These are phyloP conservation scores for Metschnikowia drakensbergensis DNA, from an alignment of 805 yeast species.

Conservation along the genomic window DNA sequence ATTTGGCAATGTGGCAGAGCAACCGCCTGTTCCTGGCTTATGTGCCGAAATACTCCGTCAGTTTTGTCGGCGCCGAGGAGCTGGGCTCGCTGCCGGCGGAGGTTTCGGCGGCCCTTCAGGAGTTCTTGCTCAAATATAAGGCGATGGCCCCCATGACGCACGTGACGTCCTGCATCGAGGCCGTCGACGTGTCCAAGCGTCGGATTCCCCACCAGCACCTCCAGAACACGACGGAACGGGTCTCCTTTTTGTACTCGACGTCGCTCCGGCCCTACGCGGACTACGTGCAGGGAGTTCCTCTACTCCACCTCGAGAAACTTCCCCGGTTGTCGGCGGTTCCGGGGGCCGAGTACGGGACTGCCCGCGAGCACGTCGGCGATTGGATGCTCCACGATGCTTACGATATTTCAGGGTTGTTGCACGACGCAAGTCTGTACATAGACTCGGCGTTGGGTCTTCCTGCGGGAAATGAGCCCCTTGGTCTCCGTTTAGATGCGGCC, in stretches of 20 bases:
- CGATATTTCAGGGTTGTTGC: conserved; percentile 11
- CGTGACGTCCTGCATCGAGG: conserved; percentile 6
- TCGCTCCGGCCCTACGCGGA: conserved; percentile 14
- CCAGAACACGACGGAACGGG: conserved; percentile 7
- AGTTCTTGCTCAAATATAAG: conserved; percentile 6
- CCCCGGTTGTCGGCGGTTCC: background rate
- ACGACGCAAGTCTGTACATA: background rate
- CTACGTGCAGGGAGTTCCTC: conserved; percentile 11
- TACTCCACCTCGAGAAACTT: conserved; percentile 12
- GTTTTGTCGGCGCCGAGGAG: conserved; percentile 19
- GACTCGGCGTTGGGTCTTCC: conserved; percentile 10
- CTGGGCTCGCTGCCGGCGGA: conserved; percentile 9
- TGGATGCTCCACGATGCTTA: conserved; percentile 4
- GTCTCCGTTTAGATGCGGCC: conserved; percentile 9
- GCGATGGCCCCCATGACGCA: conserved; percentile 6
- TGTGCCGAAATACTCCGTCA: conserved; percentile 4
- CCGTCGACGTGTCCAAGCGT: conserved; percentile 14
- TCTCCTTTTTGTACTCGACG: conserved; percentile 18
- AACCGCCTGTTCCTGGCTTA: conserved; percentile 1
- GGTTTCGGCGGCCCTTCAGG: conserved; percentile 4
- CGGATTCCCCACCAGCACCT: conserved; percentile 7
- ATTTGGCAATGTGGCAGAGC: conserved; percentile 14
- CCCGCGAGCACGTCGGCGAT: conserved; percentile 2
- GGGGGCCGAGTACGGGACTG: conserved; percentile 16
- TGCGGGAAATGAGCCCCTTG: conserved; percentile 2